Evolutionary conservation across 768 basidiomycete species (phyloP).

Genomic region (Psilocybe tampanensis): DNA sequence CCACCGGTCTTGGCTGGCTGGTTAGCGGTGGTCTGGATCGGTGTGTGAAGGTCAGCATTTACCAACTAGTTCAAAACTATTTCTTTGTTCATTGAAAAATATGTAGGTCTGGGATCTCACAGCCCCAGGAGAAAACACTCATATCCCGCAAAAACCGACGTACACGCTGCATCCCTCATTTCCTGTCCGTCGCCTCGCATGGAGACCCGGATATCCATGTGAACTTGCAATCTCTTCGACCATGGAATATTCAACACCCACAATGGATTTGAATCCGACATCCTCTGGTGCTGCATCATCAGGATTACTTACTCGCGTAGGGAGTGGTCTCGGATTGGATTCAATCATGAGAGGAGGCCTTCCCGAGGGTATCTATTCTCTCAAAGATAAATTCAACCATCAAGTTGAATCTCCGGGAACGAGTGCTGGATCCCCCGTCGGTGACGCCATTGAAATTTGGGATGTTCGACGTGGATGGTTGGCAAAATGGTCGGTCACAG

Average conservation of each 20-base stretch:
- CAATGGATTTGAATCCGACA: slow-evolving; percentile 20
- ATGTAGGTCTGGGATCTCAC: slow-evolving; percentile 74
- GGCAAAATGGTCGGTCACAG: slow-evolving; percentile 78
- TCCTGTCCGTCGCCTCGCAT: slow-evolving; percentile 71
- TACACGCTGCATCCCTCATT: slow-evolving; percentile 78
- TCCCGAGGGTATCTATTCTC: slow-evolving; percentile 5
- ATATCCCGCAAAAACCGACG: slow-evolving; percentile 62
- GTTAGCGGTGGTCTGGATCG: slow-evolving; percentile 80
- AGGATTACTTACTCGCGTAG: slow-evolving; percentile 26
- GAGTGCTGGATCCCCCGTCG: slow-evolving; percentile 19
- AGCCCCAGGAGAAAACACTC: slow-evolving; percentile 39
- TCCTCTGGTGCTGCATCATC: slow-evolving; percentile 12
- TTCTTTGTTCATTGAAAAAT: background rate
- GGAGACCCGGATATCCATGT: slow-evolving; percentile 78
- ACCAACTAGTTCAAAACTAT: background rate
- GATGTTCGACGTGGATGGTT: slow-evolving; percentile 81
- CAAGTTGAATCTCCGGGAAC: slow-evolving; percentile 22
- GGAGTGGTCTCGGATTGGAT: slow-evolving; percentile 32
- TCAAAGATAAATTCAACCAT: slow-evolving; percentile 17
- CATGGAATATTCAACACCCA: slow-evolving; percentile 44
- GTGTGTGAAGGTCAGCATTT: slow-evolving; percentile 62
- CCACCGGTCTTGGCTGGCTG: slow-evolving; percentile 65
- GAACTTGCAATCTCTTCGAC: slow-evolving; percentile 78
- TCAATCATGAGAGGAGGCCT: slow-evolving; percentile 21
- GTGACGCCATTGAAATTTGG: slow-evolving; percentile 82